These are phyloP conservation scores for Fusarium papillatum DNA, from an alignment of 2,329 filamentous ascomycete species.

Conservation along the genomic window DNA sequence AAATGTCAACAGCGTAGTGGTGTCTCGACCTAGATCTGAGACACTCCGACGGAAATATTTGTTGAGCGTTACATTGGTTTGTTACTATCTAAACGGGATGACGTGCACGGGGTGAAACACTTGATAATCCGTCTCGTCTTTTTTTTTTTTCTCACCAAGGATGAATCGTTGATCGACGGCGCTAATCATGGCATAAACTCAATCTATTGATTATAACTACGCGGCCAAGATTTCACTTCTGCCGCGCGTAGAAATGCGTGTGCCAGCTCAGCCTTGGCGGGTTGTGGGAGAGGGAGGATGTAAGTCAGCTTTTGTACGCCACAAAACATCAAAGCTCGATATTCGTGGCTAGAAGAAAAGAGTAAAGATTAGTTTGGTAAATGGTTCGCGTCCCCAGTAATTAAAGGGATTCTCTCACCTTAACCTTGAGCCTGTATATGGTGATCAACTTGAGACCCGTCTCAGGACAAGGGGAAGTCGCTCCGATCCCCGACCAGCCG, in stretches of 20 bases:
- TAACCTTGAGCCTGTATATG: slow-evolving; percentile 4
- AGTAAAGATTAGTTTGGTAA: neutral
- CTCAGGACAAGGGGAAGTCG: neutral
- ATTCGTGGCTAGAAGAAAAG: neutral
- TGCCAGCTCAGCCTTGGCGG: neutral
- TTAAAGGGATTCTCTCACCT: neutral
- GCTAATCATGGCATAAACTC: neutral
- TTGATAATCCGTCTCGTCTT: neutral
- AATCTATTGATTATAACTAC: neutral
- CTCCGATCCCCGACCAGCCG: neutral
- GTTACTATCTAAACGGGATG: neutral
- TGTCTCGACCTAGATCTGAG: neutral
- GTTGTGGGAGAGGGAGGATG: slow-evolving; percentile 1
- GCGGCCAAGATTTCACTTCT: neutral
- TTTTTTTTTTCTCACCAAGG: neutral
- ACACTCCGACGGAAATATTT: neutral
- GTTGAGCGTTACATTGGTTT: neutral
- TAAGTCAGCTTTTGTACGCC: neutral
- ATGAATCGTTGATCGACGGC: neutral
- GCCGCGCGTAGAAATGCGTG: slow-evolving; percentile 2
- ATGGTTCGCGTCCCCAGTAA: neutral
- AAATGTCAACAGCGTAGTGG: neutral
- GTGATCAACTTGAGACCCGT: slow-evolving; percentile 13
- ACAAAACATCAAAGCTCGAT: neutral
- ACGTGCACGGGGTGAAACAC: neutral